These are phyloP conservation scores for Podaxis sp. DNA, from an alignment of 768 basidiomycete genomes.

Conservation along the genomic window DNA sequence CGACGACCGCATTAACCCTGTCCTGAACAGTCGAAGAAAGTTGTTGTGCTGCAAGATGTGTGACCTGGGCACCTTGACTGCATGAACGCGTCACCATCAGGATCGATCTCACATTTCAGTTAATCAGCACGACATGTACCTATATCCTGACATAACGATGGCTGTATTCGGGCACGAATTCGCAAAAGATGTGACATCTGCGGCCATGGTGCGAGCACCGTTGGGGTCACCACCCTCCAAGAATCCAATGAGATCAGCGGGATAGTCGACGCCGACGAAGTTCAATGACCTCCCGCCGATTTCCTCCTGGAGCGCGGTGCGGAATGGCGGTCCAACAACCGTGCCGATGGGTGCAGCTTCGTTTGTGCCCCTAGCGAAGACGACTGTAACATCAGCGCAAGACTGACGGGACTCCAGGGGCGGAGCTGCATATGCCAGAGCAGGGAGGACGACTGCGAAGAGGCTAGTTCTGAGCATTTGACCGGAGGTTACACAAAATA, in stretches of 20 bases:
- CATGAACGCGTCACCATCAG: neutral
- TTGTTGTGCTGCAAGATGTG: slow-evolving; percentile 16
- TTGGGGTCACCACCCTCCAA: slow-evolving; percentile 33
- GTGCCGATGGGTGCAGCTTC: slow-evolving; percentile 32
- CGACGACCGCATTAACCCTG: slow-evolving; percentile 18
- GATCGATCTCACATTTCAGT: neutral
- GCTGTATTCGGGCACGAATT: slow-evolving; percentile 30
- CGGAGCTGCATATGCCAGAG: slow-evolving; percentile 21
- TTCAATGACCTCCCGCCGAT: slow-evolving; percentile 28
- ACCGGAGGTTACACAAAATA: neutral
- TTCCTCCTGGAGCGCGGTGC: slow-evolving; percentile 25
- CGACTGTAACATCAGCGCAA: slow-evolving; percentile 32
- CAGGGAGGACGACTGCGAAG: slow-evolving; percentile 19
- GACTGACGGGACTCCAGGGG: slow-evolving; percentile 17
- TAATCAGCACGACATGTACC: slow-evolving; percentile 17
- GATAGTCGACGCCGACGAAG: slow-evolving; percentile 36
- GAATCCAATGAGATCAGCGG: slow-evolving; percentile 34
- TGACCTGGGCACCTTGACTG: slow-evolving; percentile 28
- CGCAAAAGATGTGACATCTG: slow-evolving; percentile 25
- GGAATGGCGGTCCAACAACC: slow-evolving; percentile 36
- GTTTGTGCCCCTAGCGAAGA: slow-evolving; percentile 36
- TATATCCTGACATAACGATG: slow-evolving; percentile 34
- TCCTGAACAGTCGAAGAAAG: slow-evolving; percentile 17
- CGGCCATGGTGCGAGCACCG: slow-evolving; percentile 34
- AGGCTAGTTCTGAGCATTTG: slow-evolving; percentile 18